Conservation (phyloP, 2,329 filamentous ascomycete species). For the Colletotrichum lindemuthianum region DNA sequence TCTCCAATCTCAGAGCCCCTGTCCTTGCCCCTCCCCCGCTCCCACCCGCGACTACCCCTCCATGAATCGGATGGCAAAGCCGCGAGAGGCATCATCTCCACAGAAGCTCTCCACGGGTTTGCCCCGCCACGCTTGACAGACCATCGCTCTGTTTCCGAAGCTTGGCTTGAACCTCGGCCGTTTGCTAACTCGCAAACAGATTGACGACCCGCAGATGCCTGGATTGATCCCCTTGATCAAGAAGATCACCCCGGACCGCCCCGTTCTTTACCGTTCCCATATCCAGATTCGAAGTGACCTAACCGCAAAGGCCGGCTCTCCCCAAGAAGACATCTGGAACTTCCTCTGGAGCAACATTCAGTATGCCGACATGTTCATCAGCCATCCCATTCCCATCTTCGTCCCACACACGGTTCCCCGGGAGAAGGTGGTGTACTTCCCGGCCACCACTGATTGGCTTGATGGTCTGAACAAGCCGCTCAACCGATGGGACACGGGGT, state of each 20-base stretch:
- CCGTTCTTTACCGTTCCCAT: conserved; percentile 83
- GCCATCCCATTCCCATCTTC: conserved; percentile 80
- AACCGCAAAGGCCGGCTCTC: conserved; percentile 68
- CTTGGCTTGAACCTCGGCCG: neutral
- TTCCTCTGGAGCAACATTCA: conserved; percentile 80
- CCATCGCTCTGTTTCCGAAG: neutral
- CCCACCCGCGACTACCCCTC: conserved; percentile 29
- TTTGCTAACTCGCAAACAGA: conserved; percentile 47
- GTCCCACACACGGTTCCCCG: conserved; percentile 75
- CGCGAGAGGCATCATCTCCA: conserved; percentile 23
- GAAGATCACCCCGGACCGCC: conserved; percentile 73
- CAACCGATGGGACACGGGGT: conserved; percentile 74
- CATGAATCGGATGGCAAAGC: conserved; percentile 4
- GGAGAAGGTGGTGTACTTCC: conserved; percentile 77
- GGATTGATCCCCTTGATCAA: conserved; percentile 81
- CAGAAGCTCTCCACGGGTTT: conserved; percentile 19
- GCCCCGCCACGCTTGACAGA: neutral
- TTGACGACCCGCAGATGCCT: conserved; percentile 89
- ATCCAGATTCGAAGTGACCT: conserved; percentile 85
- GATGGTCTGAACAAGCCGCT: conserved; percentile 84
- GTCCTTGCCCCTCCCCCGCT: conserved; percentile 12
- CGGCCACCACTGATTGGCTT: conserved; percentile 85
- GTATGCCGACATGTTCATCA: conserved; percentile 80
- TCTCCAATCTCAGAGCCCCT: conserved; percentile 22
- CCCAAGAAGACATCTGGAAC: conserved; percentile 78